Conservation (phyloP, 306 rosid genomes). For the Casuarina cunninghamiana region DNA sequence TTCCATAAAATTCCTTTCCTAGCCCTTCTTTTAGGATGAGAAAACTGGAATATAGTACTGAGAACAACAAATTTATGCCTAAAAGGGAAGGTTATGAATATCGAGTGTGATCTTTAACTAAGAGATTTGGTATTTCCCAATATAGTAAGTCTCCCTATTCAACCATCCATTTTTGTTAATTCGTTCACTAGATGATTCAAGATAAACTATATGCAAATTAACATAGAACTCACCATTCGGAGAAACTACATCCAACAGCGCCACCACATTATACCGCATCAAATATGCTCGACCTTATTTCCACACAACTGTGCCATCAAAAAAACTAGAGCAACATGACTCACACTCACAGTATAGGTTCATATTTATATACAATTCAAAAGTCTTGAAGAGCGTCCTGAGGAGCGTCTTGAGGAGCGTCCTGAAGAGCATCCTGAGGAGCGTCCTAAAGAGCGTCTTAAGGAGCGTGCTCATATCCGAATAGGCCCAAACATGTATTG, state of each 20-base stretch:
- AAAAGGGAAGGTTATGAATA: not conserved
- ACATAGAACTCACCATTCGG: not conserved
- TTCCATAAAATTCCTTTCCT: not conserved
- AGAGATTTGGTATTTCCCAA: not conserved
- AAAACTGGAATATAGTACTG: not conserved
- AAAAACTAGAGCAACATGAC: not conserved
- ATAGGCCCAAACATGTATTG: too few relatives aligned
- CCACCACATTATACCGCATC: not conserved
- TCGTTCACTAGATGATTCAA: not conserved
- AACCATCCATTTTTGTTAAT: not conserved
- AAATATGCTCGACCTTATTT: not conserved
- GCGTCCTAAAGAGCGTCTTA: too few relatives aligned
- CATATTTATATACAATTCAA: too few relatives aligned
- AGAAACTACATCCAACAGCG: not conserved
- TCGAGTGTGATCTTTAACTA: not conserved
- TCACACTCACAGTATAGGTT: not conserved
- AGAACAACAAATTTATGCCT: not conserved
- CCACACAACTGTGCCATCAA: slow-evolving; percentile 14
- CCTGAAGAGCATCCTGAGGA: too few relatives aligned
- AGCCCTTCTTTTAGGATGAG: not conserved
- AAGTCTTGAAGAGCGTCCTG: too few relatives aligned
- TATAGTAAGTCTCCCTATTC: not conserved
- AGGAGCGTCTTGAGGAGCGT: too few relatives aligned
- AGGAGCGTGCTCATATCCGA: too few relatives aligned
- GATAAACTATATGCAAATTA: not conserved